phyloP scores from a whole-genome alignment of 177 flowering plant species.

The Vitis hybrid region DNA sequence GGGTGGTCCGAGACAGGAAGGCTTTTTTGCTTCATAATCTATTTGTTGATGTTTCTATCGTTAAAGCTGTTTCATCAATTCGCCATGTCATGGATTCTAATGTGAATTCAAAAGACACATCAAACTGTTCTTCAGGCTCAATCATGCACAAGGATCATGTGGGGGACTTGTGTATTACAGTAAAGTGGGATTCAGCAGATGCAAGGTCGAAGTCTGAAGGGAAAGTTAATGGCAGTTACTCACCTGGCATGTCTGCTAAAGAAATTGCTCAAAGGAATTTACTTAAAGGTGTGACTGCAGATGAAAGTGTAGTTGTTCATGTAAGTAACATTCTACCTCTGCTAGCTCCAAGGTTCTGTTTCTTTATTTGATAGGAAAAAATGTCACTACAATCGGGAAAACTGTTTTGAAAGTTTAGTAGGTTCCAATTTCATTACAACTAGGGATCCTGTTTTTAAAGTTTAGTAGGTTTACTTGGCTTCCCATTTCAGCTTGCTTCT shows the following conservation, averaged over 20 bases:
- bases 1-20: slow-evolving; percentile 78
- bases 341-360: not conserved
- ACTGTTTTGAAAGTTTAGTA: too few relatives aligned
- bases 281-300: slow-evolving; percentile 80
- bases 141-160: slow-evolving; percentile 49
- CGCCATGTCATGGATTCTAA: slow-evolving; percentile 42
- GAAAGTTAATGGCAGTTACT: slow-evolving; percentile 27
- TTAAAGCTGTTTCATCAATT: slow-evolving; percentile 71
- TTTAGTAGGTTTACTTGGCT: not conserved
- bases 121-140: slow-evolving; percentile 24
- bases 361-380: not conserved
- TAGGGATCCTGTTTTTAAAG: too few relatives aligned
- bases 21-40: slow-evolving; percentile 84
- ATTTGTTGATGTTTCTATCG: slow-evolving; percentile 74
- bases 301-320: slow-evolving; percentile 73
- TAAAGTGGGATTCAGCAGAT: slow-evolving; percentile 57
- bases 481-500: not conserved
- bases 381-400: too few relatives aligned
- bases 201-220: slow-evolving; percentile 40
- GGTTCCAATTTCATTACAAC: too few relatives aligned
- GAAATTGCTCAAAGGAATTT: slow-evolving; percentile 53
- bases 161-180: slow-evolving; percentile 67
- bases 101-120: slow-evolving; percentile 8
- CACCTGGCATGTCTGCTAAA: slow-evolving; percentile 26
- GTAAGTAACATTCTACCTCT: slow-evolving; percentile 37